phyloP scores from a whole-genome alignment of 2,329 filamentous ascomycete genomes.

The Mycosphaerella arachidis region DNA sequence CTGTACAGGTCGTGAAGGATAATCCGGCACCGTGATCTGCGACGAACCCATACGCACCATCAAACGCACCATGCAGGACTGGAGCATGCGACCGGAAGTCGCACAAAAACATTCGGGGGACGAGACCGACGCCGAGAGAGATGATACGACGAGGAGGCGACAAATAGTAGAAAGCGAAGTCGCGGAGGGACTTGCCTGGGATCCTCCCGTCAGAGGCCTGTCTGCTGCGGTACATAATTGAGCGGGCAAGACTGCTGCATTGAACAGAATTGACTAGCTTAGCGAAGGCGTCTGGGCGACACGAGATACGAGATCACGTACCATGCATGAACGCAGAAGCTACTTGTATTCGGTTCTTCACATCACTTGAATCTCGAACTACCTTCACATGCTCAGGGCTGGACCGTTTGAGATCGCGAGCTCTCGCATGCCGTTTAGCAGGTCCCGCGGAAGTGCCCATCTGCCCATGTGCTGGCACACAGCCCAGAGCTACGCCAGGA shows the following conservation, averaged over 20 bases:
- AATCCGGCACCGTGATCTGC: constrained; percentile 63
- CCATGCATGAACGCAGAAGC: background rate
- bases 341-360: background rate
- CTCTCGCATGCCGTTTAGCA: too few relatives aligned
- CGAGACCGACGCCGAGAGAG: too few relatives aligned
- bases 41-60: background rate
- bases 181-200: too few relatives aligned
- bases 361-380: background rate
- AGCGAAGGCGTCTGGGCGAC: background rate
- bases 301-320: background rate
- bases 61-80: background rate
- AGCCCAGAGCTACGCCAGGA: too few relatives aligned
- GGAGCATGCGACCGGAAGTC: background rate
- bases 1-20: constrained; percentile 65
- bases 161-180: too few relatives aligned
- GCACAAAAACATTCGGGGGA: background rate
- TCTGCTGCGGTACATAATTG: background rate
- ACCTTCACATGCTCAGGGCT: background rate
- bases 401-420: background rate
- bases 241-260: background rate
- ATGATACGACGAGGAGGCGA: too few relatives aligned
- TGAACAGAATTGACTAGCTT: background rate
- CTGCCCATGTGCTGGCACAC: too few relatives aligned
- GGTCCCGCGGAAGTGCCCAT: too few relatives aligned
- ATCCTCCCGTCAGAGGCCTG: too few relatives aligned